Percentiles rank a stretch among this genome's conserved stretches.
phyloP scores from a whole-genome alignment of 192 early-diverging fungal genomes.

The Coemansia sp. region DNA sequence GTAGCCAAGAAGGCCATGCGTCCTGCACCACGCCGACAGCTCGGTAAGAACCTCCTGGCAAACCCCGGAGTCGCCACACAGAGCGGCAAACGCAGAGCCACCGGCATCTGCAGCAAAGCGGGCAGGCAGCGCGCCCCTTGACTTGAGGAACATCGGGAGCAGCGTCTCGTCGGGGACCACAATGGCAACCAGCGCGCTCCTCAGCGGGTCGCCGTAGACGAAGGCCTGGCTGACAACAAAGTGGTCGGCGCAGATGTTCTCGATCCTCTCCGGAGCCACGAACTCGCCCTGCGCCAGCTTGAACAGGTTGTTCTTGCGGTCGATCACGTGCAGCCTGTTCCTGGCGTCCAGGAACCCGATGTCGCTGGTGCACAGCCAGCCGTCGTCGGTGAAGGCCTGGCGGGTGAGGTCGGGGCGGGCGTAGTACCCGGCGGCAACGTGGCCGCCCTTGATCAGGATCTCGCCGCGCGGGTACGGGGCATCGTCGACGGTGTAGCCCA shows the following conservation, averaged over 20 bases:
- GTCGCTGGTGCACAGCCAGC: conserved; percentile 87
- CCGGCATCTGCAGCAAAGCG: conserved; percentile 14
- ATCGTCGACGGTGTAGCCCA: conserved; percentile 80
- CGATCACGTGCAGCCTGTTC: conserved; percentile 77
- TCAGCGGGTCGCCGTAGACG: conserved; percentile 79
- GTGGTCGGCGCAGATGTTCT: conserved; percentile 63
- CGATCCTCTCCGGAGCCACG: conserved; percentile 84
- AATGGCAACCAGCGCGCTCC: conserved; percentile 73
- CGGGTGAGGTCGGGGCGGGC: conserved; percentile 74
- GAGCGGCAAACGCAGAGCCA: conserved; percentile 49
- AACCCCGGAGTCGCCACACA: conserved; percentile 61
- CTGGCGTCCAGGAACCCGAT: conserved; percentile 71
- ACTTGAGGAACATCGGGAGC: conserved; percentile 34
- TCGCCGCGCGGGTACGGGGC: conserved; percentile 85
- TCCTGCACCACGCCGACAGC: conserved; percentile 58
- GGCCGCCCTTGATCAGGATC: conserved; percentile 78
- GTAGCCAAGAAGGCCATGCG: conserved; percentile 66
- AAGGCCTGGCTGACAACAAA: conserved; percentile 71
- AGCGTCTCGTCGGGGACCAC: conserved; percentile 71
- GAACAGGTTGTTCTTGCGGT: conserved; percentile 84
- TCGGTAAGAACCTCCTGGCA: conserved; percentile 54
- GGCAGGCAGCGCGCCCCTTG: conserved; percentile 15
- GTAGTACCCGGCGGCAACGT: conserved; percentile 77
- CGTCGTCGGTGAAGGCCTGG: conserved; percentile 77
- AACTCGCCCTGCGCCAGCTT: conserved; percentile 81